Percentiles rank a stretch among this genome's conserved stretches.
These are phyloP conservation scores for Wickerhamiella qilinensis DNA, from an alignment of 805 yeast genomes.

Conservation along the genomic window DNA sequence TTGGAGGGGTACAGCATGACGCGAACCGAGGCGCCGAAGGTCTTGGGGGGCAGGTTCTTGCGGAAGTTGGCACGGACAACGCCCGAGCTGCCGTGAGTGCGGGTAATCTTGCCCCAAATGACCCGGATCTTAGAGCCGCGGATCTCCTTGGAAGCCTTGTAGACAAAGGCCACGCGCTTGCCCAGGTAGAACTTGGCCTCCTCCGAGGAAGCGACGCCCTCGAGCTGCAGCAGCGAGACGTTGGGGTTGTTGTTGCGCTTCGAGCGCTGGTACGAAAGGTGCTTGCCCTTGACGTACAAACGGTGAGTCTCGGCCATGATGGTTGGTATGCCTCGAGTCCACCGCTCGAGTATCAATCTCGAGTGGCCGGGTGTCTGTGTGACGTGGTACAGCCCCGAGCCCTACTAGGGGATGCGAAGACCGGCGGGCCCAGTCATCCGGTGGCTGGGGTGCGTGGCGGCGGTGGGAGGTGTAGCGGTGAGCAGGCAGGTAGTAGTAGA, in stretches of 20 bases:
- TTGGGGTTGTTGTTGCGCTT: slow-evolving; percentile 97
- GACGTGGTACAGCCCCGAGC: slow-evolving; percentile 4
- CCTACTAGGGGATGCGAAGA: slow-evolving; percentile 1
- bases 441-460: too few relatives aligned
- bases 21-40: slow-evolving; percentile 99
- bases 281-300: slow-evolving; percentile 99
- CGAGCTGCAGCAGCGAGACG: slow-evolving; percentile 91
- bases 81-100: slow-evolving; percentile 98
- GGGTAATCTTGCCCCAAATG: slow-evolving; percentile 97
- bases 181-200: slow-evolving; percentile 99
- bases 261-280: slow-evolving; percentile 98
- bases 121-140: slow-evolving; percentile 99
- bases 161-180: slow-evolving; percentile 98
- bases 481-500: too few relatives aligned
- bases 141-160: slow-evolving; percentile 95
- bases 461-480: too few relatives aligned
- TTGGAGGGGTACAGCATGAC: slow-evolving; percentile 99
- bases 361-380: slow-evolving; percentile 4
- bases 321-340: too few relatives aligned
- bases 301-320: slow-evolving; percentile 18
- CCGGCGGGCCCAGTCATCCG: too few relatives aligned
- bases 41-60: slow-evolving; percentile 97
- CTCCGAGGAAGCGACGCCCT: slow-evolving; percentile 81
- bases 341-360: too few relatives aligned
- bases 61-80: slow-evolving; percentile 97